Evolutionary conservation across 306 rosid species (phyloP).

Genomic region (Phaseolus lunatus): DNA sequence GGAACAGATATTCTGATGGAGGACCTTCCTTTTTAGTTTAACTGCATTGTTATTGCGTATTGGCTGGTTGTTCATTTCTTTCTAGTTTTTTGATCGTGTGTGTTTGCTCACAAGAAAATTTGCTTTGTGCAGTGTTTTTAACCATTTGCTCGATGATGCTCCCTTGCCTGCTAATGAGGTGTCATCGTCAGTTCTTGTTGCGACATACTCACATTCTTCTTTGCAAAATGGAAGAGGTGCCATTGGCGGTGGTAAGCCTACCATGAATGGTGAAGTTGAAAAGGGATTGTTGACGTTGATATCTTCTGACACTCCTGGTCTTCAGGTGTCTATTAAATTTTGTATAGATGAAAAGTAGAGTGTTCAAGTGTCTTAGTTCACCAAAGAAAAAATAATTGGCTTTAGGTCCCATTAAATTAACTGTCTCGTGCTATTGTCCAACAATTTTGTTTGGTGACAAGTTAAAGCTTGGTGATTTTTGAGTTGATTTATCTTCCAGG

Average conservation of each 20-base stretch:
- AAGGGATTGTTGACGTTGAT: constrained; percentile 92
- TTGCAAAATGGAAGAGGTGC: constrained; percentile 78
- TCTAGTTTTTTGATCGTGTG: background rate
- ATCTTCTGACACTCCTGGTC: constrained; percentile 87
- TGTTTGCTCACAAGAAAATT: constrained; percentile 44
- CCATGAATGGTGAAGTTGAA: constrained; percentile 79
- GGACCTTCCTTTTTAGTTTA: constrained; percentile 32
- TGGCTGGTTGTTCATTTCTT: constrained; percentile 10
- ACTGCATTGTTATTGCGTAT: background rate
- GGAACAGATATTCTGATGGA: constrained; percentile 54
- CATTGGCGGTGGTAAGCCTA: constrained; percentile 83
- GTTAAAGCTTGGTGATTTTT: constrained; percentile 25
- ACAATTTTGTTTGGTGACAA: constrained; percentile 16
- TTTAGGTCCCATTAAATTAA: background rate
- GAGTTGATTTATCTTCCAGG: background rate
- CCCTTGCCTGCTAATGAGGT: constrained; percentile 89
- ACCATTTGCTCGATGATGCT: constrained; percentile 91
- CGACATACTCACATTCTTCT: constrained; percentile 63
- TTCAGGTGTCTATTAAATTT: constrained; percentile 75
- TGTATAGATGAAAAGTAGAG: constrained; percentile 36
- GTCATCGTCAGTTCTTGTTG: constrained; percentile 93
- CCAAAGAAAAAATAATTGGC: background rate
- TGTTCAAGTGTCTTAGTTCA: constrained; percentile 28
- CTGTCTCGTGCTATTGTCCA: background rate
- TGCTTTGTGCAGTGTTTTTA: constrained; percentile 76